Percentiles rank a stretch among this genome's conserved stretches.
Conservation (phyloP, 441 rosid genomes). For the Syzygium syzygioides region DNA sequence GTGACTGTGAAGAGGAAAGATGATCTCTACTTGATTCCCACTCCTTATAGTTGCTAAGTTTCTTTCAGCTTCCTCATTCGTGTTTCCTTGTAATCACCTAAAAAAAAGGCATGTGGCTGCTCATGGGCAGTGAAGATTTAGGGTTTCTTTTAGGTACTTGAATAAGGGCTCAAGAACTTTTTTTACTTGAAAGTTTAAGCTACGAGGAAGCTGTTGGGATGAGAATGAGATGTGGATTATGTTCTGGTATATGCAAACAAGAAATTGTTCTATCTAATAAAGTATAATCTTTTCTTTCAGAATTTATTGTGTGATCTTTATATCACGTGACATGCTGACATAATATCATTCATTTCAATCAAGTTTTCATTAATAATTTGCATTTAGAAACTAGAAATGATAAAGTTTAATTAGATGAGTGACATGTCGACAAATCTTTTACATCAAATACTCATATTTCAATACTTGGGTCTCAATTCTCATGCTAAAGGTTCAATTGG, state of each 20-base stretch:
- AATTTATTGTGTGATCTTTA: background rate
- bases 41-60: background rate
- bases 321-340: background rate
- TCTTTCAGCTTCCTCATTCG: background rate
- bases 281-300: background rate
- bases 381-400: rapidly evolving
- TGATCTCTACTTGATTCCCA: background rate
- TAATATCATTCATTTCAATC: background rate
- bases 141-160: background rate
- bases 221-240: background rate
- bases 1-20: background rate
- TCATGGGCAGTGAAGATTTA: background rate
- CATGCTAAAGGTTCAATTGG: background rate
- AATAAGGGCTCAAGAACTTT: background rate
- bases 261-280: background rate
- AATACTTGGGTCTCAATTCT: background rate
- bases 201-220: background rate
- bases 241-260: background rate
- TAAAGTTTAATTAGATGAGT: background rate
- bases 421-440: background rate
- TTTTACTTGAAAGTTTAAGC: background rate
- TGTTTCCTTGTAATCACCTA: background rate
- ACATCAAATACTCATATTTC: background rate
- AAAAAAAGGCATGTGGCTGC: background rate
- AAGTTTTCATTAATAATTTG: background rate